These are phyloP conservation scores for Phaeoacremonium minimum DNA, from an alignment of 2,329 filamentous ascomycete genomes.

Conservation along the genomic window DNA sequence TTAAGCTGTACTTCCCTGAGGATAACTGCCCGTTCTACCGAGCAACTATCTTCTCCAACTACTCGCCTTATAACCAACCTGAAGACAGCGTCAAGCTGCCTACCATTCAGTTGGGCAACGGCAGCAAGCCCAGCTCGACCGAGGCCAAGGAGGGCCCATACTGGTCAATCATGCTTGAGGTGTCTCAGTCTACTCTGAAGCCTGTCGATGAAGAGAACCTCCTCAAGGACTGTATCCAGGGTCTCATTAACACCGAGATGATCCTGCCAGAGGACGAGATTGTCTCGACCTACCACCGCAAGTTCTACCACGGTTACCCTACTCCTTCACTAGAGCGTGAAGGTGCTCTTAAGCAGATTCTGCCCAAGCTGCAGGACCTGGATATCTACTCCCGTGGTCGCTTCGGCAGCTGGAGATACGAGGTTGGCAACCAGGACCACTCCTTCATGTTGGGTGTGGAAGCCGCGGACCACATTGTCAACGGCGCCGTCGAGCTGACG, in stretches of 20 bases:
- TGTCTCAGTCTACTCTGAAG: constrained; percentile 95
- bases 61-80: constrained; percentile 98
- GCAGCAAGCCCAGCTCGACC: constrained; percentile 69
- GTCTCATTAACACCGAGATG: constrained; percentile 97
- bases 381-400: constrained; percentile 94
- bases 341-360: constrained; percentile 84
- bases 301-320: constrained; percentile 97
- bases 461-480: constrained; percentile 85
- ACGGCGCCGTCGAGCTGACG: constrained; percentile 84
- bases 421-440: constrained; percentile 93
- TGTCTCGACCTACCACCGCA: constrained; percentile 95
- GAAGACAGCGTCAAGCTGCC: constrained; percentile 76
- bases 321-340: constrained; percentile 94
- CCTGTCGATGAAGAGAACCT: constrained; percentile 83
- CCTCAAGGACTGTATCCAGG: constrained; percentile 87
- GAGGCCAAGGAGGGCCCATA: constrained; percentile 85
- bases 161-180: constrained; percentile 99
- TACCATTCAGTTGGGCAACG: constrained; percentile 80
- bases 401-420: constrained; percentile 97
- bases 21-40: constrained; percentile 99
- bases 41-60: constrained; percentile 99
- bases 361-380: constrained; percentile 86
- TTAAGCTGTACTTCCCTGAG: constrained; percentile 92
- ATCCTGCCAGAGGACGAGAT: constrained; percentile 88
- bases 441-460: constrained; percentile 97